Evolutionary conservation across 441 rosid species (phyloP).

Genomic region (Breynia disticha): DNA sequence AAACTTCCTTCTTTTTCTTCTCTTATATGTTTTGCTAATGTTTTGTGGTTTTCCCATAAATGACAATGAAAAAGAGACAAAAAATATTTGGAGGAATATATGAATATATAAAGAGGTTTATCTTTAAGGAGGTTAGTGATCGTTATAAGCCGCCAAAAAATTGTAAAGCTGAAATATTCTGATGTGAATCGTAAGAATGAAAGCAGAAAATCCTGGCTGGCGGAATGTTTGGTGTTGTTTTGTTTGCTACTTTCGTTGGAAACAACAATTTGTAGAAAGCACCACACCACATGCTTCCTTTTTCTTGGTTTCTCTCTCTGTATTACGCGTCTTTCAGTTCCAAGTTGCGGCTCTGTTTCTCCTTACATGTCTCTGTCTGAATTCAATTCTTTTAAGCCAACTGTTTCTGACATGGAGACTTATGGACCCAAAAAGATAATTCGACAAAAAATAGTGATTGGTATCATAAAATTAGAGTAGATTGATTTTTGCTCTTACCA

Average conservation of each 20-base stretch:
- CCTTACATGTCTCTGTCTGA: not conserved
- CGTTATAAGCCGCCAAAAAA: not conserved
- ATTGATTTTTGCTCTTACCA: too few relatives aligned
- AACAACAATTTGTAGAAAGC: not conserved
- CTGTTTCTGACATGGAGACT: too few relatives aligned
- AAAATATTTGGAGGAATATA: not conserved
- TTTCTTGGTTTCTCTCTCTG: not conserved
- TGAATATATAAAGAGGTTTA: not conserved
- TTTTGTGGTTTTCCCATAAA: not conserved
- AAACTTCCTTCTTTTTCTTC: conserved; percentile 27
- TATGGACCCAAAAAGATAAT: too few relatives aligned
- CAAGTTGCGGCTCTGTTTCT: conserved; percentile 1
- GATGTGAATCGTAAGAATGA: not conserved
- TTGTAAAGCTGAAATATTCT: not conserved
- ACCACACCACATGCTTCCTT: not conserved
- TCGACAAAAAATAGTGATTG: too few relatives aligned
- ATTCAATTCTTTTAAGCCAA: not conserved
- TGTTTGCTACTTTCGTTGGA: not conserved
- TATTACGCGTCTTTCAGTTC: not conserved
- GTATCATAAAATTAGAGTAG: too few relatives aligned
- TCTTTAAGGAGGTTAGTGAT: not conserved
- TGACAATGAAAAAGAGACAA: not conserved
- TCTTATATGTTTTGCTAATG: conserved; percentile 6
- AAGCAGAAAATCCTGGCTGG: not conserved
- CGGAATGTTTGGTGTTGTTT: not conserved